A percentile compares a stretch with the other conserved stretches of the same genome.
phyloP scores from a whole-genome alignment of 2,329 filamentous ascomycete genomes.

The Calonectria crousiana region DNA sequence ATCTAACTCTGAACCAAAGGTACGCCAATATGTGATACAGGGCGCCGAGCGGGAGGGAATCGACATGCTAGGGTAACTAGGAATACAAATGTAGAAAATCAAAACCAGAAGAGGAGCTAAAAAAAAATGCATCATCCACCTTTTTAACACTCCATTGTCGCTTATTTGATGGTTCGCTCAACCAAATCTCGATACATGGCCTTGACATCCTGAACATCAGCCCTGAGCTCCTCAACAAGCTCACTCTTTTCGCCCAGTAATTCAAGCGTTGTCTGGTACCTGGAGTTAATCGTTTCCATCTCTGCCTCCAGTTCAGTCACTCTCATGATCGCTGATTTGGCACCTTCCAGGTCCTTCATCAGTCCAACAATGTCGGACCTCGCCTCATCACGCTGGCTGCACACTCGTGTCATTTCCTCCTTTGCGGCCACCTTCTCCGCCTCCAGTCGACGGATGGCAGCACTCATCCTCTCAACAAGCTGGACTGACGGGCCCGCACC shows the following conservation, averaged over 20 bases:
- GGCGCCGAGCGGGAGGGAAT: constrained; percentile 89
- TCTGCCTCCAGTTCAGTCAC: constrained; percentile 76
- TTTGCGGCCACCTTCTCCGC: constrained; percentile 90
- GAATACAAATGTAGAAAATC: constrained; percentile 36
- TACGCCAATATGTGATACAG: constrained; percentile 81
- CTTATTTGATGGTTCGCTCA: constrained; percentile 81
- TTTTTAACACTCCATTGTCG: constrained; percentile 20
- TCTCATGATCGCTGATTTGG: constrained; percentile 69
- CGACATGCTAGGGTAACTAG: constrained; percentile 57
- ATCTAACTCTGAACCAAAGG: constrained; percentile 58
- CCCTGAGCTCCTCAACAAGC: constrained; percentile 87
- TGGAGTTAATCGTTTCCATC: constrained; percentile 75
- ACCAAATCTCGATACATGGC: constrained; percentile 95
- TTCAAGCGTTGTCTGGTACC: constrained; percentile 93
- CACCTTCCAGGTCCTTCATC: constrained; percentile 87
- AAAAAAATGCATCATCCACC: constrained; percentile 18
- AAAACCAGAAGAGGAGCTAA: constrained; percentile 24
- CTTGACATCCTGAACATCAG: constrained; percentile 93
- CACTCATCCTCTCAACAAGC: constrained; percentile 95
- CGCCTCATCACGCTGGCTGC: constrained; percentile 90
- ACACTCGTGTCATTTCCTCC: constrained; percentile 86
- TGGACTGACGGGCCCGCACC: constrained; percentile 94
- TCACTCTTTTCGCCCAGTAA: constrained; percentile 98
- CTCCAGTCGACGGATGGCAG: constrained; percentile 90
- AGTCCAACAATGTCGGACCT: constrained; percentile 89